Conservation (phyloP, 345 rosid genomes). For the Eucalyptus camaldulensis region DNA sequence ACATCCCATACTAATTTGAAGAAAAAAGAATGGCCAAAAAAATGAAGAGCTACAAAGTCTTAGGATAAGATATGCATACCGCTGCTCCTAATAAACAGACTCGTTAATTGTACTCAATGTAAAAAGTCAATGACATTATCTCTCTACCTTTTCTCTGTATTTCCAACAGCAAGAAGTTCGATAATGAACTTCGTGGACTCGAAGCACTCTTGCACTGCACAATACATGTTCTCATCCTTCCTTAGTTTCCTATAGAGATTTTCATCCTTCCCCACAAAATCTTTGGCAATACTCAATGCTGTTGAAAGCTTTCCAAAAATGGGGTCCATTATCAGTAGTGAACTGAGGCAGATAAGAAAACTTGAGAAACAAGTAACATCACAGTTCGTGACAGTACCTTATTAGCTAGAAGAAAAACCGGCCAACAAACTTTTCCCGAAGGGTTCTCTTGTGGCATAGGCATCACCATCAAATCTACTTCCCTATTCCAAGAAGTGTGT, state of each 20-base stretch:
- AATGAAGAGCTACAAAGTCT: neutral
- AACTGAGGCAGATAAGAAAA: neutral
- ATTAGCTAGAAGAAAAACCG: slow-evolving; percentile 85
- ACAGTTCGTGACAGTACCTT: slow-evolving; percentile 31
- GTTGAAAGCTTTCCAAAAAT: slow-evolving; percentile 47
- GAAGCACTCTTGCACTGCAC: slow-evolving; percentile 76
- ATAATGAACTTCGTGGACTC: slow-evolving; percentile 80
- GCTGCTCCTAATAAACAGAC: neutral
- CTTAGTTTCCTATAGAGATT: slow-evolving; percentile 56
- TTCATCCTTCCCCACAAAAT: slow-evolving; percentile 59
- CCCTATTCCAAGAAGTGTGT: slow-evolving; percentile 32
- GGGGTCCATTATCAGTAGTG: slow-evolving; percentile 12
- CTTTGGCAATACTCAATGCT: slow-evolving; percentile 76
- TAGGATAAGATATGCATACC: neutral
- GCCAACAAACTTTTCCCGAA: slow-evolving; percentile 71
- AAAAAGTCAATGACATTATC: neutral
- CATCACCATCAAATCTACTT: slow-evolving; percentile 79
- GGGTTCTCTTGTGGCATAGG: slow-evolving; percentile 59
- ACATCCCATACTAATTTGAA: neutral
- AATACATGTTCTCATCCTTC: slow-evolving; percentile 81
- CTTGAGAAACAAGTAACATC: neutral
- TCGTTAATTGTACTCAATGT: neutral
- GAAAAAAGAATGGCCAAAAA: neutral
- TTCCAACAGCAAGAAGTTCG: slow-evolving; percentile 68
- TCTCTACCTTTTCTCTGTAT: slow-evolving; percentile 66